Conservation (phyloP, 371 early-diverging fungal genomes). For the Mucor irregularis region DNA sequence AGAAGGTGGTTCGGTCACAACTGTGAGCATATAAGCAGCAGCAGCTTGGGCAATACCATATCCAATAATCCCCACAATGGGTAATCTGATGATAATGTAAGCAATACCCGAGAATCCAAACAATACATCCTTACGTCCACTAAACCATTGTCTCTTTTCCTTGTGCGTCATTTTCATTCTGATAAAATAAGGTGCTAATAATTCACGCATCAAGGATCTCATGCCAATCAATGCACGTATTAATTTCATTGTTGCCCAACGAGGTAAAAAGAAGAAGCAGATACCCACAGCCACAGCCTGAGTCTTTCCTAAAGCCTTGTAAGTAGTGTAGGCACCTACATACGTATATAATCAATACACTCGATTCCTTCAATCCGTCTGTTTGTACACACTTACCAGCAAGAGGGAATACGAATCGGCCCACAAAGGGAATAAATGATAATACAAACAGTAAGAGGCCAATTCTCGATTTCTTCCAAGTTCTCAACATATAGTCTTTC, state of each 20-base stretch:
- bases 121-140: constrained; percentile 58
- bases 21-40: constrained; percentile 57
- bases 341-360: background rate
- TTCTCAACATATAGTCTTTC: constrained; percentile 46
- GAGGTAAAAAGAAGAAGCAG: constrained; percentile 51
- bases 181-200: constrained; percentile 69
- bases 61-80: constrained; percentile 54
- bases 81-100: constrained; percentile 53
- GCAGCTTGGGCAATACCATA: constrained; percentile 63
- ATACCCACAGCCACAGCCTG: constrained; percentile 46
- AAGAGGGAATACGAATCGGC: constrained; percentile 58
- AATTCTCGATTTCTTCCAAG: constrained; percentile 51
- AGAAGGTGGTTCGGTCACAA: constrained; percentile 52
- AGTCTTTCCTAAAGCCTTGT: constrained; percentile 47
- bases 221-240: constrained; percentile 61
- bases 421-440: constrained; percentile 59
- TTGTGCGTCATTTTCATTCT: constrained; percentile 53
- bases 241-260: constrained; percentile 36
- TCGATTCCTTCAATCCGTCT: background rate
- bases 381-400: constrained; percentile 43
- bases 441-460: constrained; percentile 46
- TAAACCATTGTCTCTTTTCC: constrained; percentile 62
- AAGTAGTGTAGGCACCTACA: constrained; percentile 48
- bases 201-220: constrained; percentile 63
- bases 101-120: constrained; percentile 66